A percentile compares a stretch with the other conserved stretches of the same genome.
Conservation (phyloP, 2,329 filamentous ascomycete genomes). For the Aspergillus pseudoglaucus region DNA sequence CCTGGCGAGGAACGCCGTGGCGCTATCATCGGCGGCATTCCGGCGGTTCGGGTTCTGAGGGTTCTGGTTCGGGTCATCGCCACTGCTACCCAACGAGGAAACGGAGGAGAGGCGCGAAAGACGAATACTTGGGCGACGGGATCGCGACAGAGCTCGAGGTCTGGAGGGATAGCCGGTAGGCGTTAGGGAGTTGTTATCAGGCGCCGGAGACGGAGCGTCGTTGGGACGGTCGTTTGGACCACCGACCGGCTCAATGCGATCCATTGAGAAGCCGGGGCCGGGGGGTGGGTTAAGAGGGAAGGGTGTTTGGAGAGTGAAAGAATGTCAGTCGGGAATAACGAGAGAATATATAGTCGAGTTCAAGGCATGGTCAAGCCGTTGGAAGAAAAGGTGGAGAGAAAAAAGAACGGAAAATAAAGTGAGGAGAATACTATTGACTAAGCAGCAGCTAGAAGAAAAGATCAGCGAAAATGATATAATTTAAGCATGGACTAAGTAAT, state of each 20-base stretch:
- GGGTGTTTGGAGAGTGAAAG: background rate
- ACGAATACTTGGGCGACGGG: conserved; percentile 28
- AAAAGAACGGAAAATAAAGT: background rate
- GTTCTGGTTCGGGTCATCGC: background rate
- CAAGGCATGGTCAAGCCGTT: too few relatives aligned
- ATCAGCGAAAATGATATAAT: too few relatives aligned
- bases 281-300: background rate
- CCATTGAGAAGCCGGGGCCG: conserved; percentile 20
- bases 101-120: conserved; percentile 15
- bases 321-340: background rate
- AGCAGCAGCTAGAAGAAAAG: too few relatives aligned
- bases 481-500: too few relatives aligned
- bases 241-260: conserved; percentile 31
- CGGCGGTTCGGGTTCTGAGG: background rate
- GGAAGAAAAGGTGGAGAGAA: background rate
- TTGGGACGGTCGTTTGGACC: conserved; percentile 12
- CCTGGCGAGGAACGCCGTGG: background rate
- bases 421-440: too few relatives aligned
- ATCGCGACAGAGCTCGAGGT: conserved; percentile 17
- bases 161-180: conserved; percentile 8
- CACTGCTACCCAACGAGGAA: conserved; percentile 2
- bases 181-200: background rate
- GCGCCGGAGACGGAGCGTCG: conserved; percentile 4
- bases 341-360: too few relatives aligned
- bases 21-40: background rate